These are phyloP conservation scores for Incumbomyces lentus DNA, from an alignment of 2,329 filamentous ascomycete species.

Conservation along the genomic window DNA sequence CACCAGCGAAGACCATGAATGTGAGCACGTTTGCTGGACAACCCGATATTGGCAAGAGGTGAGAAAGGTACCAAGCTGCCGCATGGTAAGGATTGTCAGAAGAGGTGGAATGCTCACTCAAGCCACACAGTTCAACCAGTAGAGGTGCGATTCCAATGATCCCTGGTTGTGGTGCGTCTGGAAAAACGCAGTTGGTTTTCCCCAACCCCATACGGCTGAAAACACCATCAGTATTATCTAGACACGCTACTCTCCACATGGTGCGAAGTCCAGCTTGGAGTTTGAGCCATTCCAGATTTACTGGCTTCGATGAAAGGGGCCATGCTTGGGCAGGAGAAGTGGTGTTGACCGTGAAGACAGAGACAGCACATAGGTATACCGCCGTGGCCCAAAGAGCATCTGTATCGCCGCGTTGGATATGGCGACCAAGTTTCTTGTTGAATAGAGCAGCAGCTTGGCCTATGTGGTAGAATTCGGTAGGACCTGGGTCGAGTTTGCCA, in stretches of 20 bases:
- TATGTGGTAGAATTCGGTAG: conserved; percentile 37
- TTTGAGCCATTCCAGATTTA: conserved; percentile 49
- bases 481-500: conserved; percentile 12
- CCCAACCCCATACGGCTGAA: conserved; percentile 18
- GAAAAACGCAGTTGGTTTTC: not conserved
- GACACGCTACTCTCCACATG: conserved; percentile 44
- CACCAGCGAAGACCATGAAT: conserved; percentile 40
- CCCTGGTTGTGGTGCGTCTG: conserved; percentile 21
- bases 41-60: conserved; percentile 25
- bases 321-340: conserved; percentile 39
- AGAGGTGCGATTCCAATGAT: conserved; percentile 23
- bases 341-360: conserved; percentile 33
- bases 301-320: conserved; percentile 39
- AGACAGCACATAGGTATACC: conserved; percentile 32
- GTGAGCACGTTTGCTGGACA: conserved; percentile 33
- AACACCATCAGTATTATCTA: conserved; percentile 37
- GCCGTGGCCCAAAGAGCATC: conserved; percentile 41
- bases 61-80: conserved; percentile 27
- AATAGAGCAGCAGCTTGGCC: conserved; percentile 33
- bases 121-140: conserved; percentile 28
- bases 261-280: conserved; percentile 47
- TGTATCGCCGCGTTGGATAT: conserved; percentile 23
- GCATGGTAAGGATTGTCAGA: conserved; percentile 27
- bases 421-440: conserved; percentile 25
- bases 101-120: conserved; percentile 18